These are phyloP conservation scores for Aspergillus fischeri DNA, from an alignment of 2,329 filamentous ascomycete genomes.

Conservation along the genomic window DNA sequence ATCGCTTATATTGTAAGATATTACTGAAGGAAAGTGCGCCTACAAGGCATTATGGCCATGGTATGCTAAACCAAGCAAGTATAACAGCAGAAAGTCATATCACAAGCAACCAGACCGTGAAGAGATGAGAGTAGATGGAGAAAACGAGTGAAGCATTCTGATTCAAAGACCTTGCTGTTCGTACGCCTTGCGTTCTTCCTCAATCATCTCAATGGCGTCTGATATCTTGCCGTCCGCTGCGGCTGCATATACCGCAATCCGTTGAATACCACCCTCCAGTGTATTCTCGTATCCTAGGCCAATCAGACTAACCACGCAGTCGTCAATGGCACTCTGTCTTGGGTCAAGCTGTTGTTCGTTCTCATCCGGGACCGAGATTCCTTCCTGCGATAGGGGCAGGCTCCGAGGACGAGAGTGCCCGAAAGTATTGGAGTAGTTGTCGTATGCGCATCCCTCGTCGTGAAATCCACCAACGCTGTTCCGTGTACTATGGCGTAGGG, in stretches of 20 bases:
- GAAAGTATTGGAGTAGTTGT: background rate
- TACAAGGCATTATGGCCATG: background rate
- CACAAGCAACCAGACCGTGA: background rate
- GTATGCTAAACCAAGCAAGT: no score
- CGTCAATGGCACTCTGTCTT: constrained; percentile 22
- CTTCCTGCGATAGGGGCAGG: background rate
- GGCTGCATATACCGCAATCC: constrained; percentile 43
- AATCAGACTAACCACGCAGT: constrained; percentile 38
- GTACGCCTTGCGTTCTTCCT: constrained; percentile 45
- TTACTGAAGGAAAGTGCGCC: background rate
- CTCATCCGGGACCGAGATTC: background rate
- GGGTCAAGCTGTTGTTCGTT: background rate
- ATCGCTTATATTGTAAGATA: background rate
- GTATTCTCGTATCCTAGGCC: constrained; percentile 39
- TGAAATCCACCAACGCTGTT: background rate
- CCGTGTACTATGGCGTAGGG: constrained; percentile 10
- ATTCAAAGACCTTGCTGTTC: constrained; percentile 20
- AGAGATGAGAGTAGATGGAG: background rate
- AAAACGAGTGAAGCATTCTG: constrained; percentile 1
- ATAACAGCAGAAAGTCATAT: background rate
- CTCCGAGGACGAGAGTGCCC: background rate
- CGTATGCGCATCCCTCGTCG: background rate
- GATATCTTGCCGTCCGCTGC: constrained; percentile 40
- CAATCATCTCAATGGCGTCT: constrained; percentile 49
- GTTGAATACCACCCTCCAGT: constrained; percentile 31